A percentile compares a stretch with the other conserved stretches of the same genome.
These are phyloP conservation scores for Hura crepitans DNA, from an alignment of 441 rosid species.

Conservation along the genomic window DNA sequence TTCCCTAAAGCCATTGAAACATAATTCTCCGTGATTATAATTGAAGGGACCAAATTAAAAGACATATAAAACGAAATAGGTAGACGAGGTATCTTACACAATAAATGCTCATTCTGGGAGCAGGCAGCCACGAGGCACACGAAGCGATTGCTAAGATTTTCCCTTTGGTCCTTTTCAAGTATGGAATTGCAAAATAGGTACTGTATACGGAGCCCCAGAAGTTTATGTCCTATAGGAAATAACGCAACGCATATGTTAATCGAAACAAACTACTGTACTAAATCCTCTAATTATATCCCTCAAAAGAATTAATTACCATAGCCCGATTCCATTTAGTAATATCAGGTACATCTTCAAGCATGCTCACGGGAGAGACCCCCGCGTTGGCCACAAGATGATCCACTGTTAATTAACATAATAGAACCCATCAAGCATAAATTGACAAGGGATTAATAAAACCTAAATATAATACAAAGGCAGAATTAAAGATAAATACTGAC, in stretches of 20 bases:
- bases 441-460: no score
- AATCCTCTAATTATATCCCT: neutral
- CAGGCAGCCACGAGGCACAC: slow-evolving; percentile 39
- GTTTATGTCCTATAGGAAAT: slow-evolving; percentile 23
- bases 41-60: no score
- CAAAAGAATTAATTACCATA: slow-evolving; percentile 26
- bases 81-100: slow-evolving; percentile 27
- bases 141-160: slow-evolving; percentile 52
- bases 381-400: slow-evolving; percentile 49
- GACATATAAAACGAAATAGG: no score
- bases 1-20: slow-evolving; percentile 30
- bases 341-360: slow-evolving; percentile 43
- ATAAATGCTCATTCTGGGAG: slow-evolving; percentile 44
- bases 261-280: neutral
- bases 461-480: neutral
- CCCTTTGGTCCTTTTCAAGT: slow-evolving; percentile 43
- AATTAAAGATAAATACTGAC: neutral
- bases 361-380: slow-evolving; percentile 32
- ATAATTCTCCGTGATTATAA: no score
- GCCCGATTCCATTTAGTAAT: slow-evolving; percentile 26
- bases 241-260: neutral
- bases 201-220: slow-evolving; percentile 59
- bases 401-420: slow-evolving; percentile 24
- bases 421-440: neutral
- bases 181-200: slow-evolving; percentile 43